These are phyloP conservation scores for Angomonas ambiguus DNA, from an alignment of 208 protist genomes.

Conservation along the genomic window DNA sequence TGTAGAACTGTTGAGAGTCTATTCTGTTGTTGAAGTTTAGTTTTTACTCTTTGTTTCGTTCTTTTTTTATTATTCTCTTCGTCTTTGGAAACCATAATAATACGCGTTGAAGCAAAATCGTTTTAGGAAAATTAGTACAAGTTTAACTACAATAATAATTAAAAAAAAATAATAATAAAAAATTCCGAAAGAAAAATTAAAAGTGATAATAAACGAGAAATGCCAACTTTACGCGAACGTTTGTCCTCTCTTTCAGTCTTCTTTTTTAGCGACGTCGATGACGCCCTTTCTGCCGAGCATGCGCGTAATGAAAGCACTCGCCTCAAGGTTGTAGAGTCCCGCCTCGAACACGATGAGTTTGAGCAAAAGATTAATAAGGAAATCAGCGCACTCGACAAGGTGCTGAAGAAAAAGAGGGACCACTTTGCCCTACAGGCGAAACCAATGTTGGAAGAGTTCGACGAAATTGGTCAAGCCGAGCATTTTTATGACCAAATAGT, in stretches of 20 bases:
- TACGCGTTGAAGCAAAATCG: no score
- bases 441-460: conserved; percentile 71
- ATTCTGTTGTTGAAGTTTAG: conserved; percentile 3
- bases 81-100: not conserved
- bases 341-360: conserved; percentile 35
- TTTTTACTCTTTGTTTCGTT: conserved; percentile 3
- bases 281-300: conserved; percentile 44
- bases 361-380: conserved; percentile 22
- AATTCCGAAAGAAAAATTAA: not conserved
- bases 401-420: conserved; percentile 44
- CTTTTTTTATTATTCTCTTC: conserved; percentile 8
- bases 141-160: no score
- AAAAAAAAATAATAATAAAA: no score
- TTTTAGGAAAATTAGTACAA: no score
- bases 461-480: conserved; percentile 66
- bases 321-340: conserved; percentile 29
- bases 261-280: conserved; percentile 52
- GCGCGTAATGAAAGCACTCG: conserved; percentile 75
- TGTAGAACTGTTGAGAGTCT: conserved; percentile 2
- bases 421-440: conserved; percentile 36
- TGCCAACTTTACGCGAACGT: conserved; percentile 28
- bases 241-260: conserved; percentile 22
- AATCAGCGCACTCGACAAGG: conserved; percentile 33
- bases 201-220: not conserved
- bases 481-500: conserved; percentile 78